These are phyloP conservation scores for Penicillium coffeae DNA, from an alignment of 495 filamentous ascomycete species.

Conservation along the genomic window DNA sequence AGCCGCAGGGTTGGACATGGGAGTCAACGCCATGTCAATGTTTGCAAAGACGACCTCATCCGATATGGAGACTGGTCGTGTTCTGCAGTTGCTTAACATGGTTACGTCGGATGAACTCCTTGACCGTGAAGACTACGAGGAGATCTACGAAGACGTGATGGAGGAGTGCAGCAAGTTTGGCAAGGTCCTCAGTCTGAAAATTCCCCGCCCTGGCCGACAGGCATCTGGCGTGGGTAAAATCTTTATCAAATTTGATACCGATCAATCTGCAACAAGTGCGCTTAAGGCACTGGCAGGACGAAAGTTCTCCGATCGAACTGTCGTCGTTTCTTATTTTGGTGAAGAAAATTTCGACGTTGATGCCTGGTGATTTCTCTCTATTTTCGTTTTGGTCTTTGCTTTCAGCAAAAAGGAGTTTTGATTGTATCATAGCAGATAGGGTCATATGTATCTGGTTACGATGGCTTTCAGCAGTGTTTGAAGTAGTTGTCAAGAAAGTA, in stretches of 20 bases:
- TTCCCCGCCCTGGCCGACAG: conserved; percentile 82
- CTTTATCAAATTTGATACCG: conserved; percentile 83
- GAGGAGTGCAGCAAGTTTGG: conserved; percentile 94
- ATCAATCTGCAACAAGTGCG: conserved; percentile 77
- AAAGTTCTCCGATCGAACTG: conserved; percentile 92
- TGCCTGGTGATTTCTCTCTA: conserved; percentile 17
- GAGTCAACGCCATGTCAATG: conserved; percentile 98
- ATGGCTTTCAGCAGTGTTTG: conserved; percentile 11
- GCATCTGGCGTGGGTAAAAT: conserved; percentile 95
- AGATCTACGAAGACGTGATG: conserved; percentile 88
- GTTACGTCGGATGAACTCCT: conserved; percentile 93
- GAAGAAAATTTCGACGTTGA: conserved; percentile 46
- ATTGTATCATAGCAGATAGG: conserved; percentile 20
- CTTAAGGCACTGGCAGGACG: conserved; percentile 82
- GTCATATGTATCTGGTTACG: conserved; percentile 25
- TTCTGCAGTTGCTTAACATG: conserved; percentile 95
- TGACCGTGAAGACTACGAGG: conserved; percentile 91
- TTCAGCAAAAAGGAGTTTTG: conserved; percentile 10
- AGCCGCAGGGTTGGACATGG: conserved; percentile 84
- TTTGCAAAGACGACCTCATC: conserved; percentile 86
- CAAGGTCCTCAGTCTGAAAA: conserved; percentile 76
- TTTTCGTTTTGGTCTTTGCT: conserved; percentile 9
- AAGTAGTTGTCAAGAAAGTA: conserved; percentile 25
- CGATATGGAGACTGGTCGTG: conserved; percentile 70
- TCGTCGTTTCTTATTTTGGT: conserved; percentile 92